Evolutionary conservation across 140 eudicot species (phyloP).

Genomic region (Cichorium intybus): DNA sequence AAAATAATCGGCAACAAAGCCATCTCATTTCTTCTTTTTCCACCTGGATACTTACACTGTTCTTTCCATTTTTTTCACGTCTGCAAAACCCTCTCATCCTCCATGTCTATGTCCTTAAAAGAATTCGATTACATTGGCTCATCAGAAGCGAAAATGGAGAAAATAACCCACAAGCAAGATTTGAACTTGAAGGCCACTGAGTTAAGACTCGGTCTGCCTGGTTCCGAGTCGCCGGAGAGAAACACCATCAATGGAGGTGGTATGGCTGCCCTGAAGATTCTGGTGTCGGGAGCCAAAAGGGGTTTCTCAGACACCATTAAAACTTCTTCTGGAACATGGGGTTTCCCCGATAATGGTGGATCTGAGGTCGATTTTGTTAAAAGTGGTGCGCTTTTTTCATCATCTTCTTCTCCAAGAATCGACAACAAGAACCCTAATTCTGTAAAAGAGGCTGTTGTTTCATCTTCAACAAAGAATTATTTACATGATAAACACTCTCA

Average conservation of each 20-base stretch:
- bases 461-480: conserved; percentile 6
- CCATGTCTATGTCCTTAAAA: conserved; percentile 38
- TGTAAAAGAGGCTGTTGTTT: conserved; percentile 7
- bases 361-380: conserved; percentile 45
- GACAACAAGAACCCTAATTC: conserved; percentile 32
- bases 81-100: conserved; percentile 12
- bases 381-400: conserved; percentile 36
- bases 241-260: background rate
- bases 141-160: conserved; percentile 35
- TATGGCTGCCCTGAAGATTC: conserved; percentile 21
- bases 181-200: conserved; percentile 71
- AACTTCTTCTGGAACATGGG: conserved; percentile 50
- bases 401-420: conserved; percentile 35
- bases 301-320: conserved; percentile 54
- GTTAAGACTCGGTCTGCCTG: conserved; percentile 74
- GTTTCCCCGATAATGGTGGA: conserved; percentile 47
- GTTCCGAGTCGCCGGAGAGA: conserved; percentile 68
- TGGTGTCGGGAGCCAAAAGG: conserved; percentile 70
- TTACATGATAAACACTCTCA: conserved; percentile 37
- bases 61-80: conserved; percentile 32
- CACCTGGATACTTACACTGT: conserved; percentile 21
- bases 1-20: background rate
- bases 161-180: conserved; percentile 25
- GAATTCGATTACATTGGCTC: conserved; percentile 46
- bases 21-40: conserved; percentile 11